Evolutionary conservation across 2,329 filamentous ascomycete species (phyloP).

Genomic region (Microcera coccophila): DNA sequence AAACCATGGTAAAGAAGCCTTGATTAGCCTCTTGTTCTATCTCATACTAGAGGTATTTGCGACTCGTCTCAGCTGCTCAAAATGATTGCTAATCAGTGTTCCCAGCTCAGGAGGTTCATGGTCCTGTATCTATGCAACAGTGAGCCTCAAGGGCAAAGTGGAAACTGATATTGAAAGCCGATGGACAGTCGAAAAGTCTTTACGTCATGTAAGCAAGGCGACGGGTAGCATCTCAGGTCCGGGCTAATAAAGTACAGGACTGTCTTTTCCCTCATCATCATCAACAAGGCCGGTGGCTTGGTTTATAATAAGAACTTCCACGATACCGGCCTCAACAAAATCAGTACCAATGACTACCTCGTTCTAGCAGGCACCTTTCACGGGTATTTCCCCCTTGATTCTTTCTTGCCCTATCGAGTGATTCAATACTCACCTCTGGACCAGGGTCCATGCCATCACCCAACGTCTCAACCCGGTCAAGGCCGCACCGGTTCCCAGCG

Average conservation of each 20-base stretch:
- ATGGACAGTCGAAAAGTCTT: constrained; percentile 6
- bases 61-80: background rate
- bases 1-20: background rate
- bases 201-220: constrained; percentile 18
- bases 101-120: constrained; percentile 11
- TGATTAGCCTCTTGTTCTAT: background rate
- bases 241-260: constrained; percentile 56
- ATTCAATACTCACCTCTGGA: constrained; percentile 11
- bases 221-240: background rate
- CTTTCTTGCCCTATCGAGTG: constrained; percentile 7
- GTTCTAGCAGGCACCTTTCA: constrained; percentile 97
- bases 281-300: constrained; percentile 96
- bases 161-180: constrained; percentile 9
- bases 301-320: constrained; percentile 96
- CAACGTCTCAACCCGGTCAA: constrained; percentile 58
- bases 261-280: constrained; percentile 91
- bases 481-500: constrained; percentile 31
- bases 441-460: constrained; percentile 66
- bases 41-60: background rate
- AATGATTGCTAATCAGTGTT: background rate
- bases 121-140: constrained; percentile 16
- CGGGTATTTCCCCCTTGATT: constrained; percentile 52
- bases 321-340: constrained; percentile 72
- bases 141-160: constrained; percentile 20
- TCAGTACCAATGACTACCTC: constrained; percentile 93